Base-by-base conservation (phyloP, 2,329 filamentous ascomycete genomes). In the Akanthomyces dipterigenus region DNA sequence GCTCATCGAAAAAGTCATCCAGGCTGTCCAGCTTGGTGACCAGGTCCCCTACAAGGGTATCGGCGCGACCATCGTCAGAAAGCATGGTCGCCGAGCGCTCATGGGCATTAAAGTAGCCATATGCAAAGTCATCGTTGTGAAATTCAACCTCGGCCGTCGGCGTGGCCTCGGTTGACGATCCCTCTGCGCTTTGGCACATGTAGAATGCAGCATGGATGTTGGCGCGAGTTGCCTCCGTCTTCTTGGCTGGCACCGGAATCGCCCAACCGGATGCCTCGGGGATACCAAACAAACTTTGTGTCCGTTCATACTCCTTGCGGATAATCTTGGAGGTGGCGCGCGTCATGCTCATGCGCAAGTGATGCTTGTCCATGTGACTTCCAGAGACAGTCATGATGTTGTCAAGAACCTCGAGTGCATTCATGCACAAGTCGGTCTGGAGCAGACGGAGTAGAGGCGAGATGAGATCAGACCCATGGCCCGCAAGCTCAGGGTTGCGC, bases 141-240 rank as follows among this genome's bases (percentile, higher is more conserved):
- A 99, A 98, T 69, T 96, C 93, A 31, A 99, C 87, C 50, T 96
- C 93, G 1, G 91, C 89, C 0, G 91, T 95, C 4, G 87, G 83
- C 1, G 85, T 82, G 5, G 85, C 80, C 60, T 89, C 84, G 8
- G 82, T 77, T 36, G 78, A 70, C 12, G 78, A 77, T 18, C 83
- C 84, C 65, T 87, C 82, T 4, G 84, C 80, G 64, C 85, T 88
- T 58, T 91, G 89, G 70, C 93, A 97, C 65, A 93, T 96, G 74
- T 96, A 96, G 74, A 97, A 98, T 0, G 95, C 93, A 0, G 93
- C 91, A 72, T 98, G 93, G 2, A 99, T 95, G 68, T 99, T 99
- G 62, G 88, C 85, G 62, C 95, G 84, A 4, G 95, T 98, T 38
- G 87, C 85, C 59, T 89, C 88, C 0, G 93, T 95, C 76, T 96